Evolutionary conservation across 495 filamentous ascomycete species (phyloP).

Genomic region (Hypoxylon lienhwacheense): DNA sequence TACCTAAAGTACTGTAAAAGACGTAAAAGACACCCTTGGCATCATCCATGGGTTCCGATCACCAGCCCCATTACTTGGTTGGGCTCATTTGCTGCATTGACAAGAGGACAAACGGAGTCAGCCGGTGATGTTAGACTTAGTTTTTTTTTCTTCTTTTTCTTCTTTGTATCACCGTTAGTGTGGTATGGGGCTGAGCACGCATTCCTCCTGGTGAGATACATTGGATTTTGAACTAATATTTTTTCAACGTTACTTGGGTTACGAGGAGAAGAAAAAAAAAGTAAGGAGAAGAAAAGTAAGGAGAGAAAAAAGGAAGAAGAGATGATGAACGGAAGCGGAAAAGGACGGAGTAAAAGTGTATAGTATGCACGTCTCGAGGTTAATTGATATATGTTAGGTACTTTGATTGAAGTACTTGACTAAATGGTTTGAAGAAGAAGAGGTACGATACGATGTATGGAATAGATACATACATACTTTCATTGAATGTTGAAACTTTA

Average conservation of each 20-base stretch:
- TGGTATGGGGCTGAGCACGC: slow-evolving; percentile 13
- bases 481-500: too few relatives aligned
- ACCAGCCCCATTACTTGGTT: slow-evolving; percentile 27
- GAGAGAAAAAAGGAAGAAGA: background rate
- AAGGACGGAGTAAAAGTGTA: background rate
- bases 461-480: too few relatives aligned
- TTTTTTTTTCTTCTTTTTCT: too few relatives aligned
- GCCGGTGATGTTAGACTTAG: slow-evolving; percentile 19
- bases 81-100: slow-evolving; percentile 25
- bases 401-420: too few relatives aligned
- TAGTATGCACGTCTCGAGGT: too few relatives aligned
- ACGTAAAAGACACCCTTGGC: background rate
- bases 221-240: background rate
- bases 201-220: slow-evolving; percentile 6
- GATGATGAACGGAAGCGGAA: background rate
- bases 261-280: background rate
- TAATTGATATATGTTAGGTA: too few relatives aligned
- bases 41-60: slow-evolving; percentile 13
- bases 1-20: slow-evolving; percentile 4
- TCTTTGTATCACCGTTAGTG: slow-evolving; percentile 1
- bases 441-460: too few relatives aligned
- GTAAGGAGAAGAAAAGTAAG: background rate
- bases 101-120: slow-evolving; percentile 19
- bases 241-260: background rate
- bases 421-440: too few relatives aligned